Base-by-base conservation (phyloP, 768 basidiomycete genomes). In the Serendipita sp. region DNA sequence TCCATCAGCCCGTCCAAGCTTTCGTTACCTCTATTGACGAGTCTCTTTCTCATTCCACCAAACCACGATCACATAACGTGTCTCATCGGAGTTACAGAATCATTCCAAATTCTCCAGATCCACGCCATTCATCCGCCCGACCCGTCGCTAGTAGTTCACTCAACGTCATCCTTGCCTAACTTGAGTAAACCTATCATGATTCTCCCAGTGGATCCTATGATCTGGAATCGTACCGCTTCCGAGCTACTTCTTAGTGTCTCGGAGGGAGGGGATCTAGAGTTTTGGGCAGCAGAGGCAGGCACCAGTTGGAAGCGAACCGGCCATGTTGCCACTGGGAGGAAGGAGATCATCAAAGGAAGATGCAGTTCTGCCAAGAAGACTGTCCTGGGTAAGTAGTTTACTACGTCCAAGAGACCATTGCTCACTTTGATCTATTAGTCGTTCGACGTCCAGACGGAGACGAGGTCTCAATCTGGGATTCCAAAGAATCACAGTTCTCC, bases 381-480 rank as follows among this genome's bases (percentile, higher is more conserved):
- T 3, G 92, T 85, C 3, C 76, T 98, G 66, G 83, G 93, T 91
- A 72, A 66, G 81, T 13, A 5, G 38, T 76, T 60, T 23, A 11
- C 38, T 41, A 16, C 44, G n/a, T 5, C 7, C 13, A 2, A 5
- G 16, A 30, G n/a, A 28, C 62, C 65, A 44, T 54, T 44, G 58
- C 46, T 58, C 30, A 35, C 5, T 48, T 13, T 2, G 34, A 47
- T 5, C 32, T 13, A 41, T 15, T 58, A 92, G 90, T 91, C 67
- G 83, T 86, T 13, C 76, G 79, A 3, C 72, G 75, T 15, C 69
- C 77, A 0, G 80, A 82, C 18, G 86, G 86, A 0, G 80, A 88
- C 66, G 91, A 94, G 71, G 74, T 97, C 52, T 92, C 91, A 0
- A 91, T 98, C 16, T 98, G 95, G 95, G 92, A 97, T 73, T 96